Conservation (phyloP, 495 filamentous ascomycete species). For the Rusavskia elegans region DNA sequence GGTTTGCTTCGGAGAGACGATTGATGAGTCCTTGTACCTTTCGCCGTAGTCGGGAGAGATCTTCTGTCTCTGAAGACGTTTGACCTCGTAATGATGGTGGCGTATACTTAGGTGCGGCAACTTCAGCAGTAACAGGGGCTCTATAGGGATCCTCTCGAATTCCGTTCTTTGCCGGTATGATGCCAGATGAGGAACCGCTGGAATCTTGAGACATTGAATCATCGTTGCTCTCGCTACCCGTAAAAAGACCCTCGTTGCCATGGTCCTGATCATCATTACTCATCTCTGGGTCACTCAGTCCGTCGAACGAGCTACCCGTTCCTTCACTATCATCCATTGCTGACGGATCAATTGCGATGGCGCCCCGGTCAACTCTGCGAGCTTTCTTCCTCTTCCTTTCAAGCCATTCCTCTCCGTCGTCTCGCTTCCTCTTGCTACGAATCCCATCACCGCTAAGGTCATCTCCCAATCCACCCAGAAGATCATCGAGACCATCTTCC, state of each 20-base stretch:
- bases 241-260: constrained; percentile 18
- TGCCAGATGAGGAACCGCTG: constrained; percentile 14
- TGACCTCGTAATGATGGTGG: constrained; percentile 67
- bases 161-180: constrained; percentile 18
- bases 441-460: constrained; percentile 26
- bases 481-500: constrained; percentile 73
- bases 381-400: constrained; percentile 53
- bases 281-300: constrained; percentile 13
- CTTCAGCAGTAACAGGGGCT: constrained; percentile 28
- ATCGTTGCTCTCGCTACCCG: no score
- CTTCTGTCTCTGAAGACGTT: constrained; percentile 46
- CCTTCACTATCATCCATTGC: constrained; percentile 14
- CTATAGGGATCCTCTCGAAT: constrained; percentile 46
- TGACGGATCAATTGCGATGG: constrained; percentile 14
- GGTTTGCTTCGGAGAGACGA: constrained; percentile 76
- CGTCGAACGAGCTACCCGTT: constrained; percentile 12
- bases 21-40: constrained; percentile 83
- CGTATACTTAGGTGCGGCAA: constrained; percentile 52
- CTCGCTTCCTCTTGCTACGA: constrained; percentile 31
- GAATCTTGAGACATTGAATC: constrained; percentile 8
- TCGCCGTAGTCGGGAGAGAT: constrained; percentile 50
- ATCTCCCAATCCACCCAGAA: constrained; percentile 55
- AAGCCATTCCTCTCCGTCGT: constrained; percentile 39
- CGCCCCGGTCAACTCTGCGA: constrained; percentile 10
- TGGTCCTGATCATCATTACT: constrained; percentile 21